A percentile compares a stretch with the other conserved stretches of the same genome.
Evolutionary conservation across 2,329 filamentous ascomycete species (phyloP).

Genomic region (Verticillium longisporum): DNA sequence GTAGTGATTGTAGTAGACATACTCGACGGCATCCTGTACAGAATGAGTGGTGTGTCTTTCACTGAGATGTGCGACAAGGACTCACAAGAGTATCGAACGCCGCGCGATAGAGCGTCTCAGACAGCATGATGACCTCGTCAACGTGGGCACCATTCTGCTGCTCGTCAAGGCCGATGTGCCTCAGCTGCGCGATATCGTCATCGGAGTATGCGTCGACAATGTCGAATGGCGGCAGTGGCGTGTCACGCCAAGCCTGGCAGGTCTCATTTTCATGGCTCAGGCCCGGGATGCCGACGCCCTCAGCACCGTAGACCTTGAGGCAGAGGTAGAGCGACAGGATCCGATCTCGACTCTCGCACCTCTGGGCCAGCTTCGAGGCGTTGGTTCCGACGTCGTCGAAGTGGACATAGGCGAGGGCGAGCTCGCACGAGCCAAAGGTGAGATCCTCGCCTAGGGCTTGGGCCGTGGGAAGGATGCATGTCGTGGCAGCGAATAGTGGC

Average conservation of each 20-base stretch:
- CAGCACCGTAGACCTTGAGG: constrained; percentile 24
- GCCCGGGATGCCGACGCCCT: constrained; percentile 13
- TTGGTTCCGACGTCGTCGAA: constrained; percentile 21
- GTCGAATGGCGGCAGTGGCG: constrained; percentile 24
- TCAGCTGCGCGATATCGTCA: constrained; percentile 22
- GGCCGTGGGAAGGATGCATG: constrained; percentile 4
- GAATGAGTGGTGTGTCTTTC: neutral
- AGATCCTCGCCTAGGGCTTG: constrained; percentile 3
- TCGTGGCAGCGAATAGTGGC: neutral
- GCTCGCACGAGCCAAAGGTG: constrained; percentile 26
- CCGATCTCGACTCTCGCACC: constrained; percentile 21
- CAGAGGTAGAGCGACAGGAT: constrained; percentile 30
- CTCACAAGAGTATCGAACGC: constrained; percentile 32
- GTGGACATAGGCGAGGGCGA: constrained; percentile 17
- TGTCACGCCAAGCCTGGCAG: constrained; percentile 18
- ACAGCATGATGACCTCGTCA: constrained; percentile 25
- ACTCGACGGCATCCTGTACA: constrained; percentile 24
- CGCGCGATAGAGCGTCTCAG: constrained; percentile 21
- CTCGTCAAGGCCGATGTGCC: constrained; percentile 21
- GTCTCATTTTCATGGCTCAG: constrained; percentile 22
- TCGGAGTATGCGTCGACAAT: constrained; percentile 25
- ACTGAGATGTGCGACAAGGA: neutral
- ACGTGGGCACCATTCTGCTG: constrained; percentile 9
- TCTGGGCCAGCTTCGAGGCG: constrained; percentile 7
- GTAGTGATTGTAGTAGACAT: constrained; percentile 26